These are phyloP conservation scores for Vitis cinerea DNA, from an alignment of 164 flowering plant genomes.

Conservation along the genomic window DNA sequence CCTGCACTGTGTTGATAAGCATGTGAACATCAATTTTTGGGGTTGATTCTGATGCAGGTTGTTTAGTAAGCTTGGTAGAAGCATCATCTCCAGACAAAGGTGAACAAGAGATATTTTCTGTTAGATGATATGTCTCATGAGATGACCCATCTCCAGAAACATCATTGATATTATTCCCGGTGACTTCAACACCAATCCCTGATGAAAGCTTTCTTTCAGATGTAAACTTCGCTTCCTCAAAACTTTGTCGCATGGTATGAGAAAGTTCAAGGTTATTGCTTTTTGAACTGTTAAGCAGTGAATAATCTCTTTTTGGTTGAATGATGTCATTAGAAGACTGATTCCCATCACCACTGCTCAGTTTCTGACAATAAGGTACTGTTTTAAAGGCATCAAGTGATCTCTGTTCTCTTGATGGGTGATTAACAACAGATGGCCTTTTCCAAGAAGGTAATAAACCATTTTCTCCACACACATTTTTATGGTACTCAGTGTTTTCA, in stretches of 20 bases:
- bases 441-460: constrained; percentile 12
- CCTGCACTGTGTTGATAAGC: constrained; percentile 42
- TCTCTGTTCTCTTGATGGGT: constrained; percentile 3
- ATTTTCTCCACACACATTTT: constrained; percentile 13
- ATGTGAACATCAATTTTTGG: constrained; percentile 30
- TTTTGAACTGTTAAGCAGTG: background rate
- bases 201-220: constrained; percentile 7
- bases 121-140: constrained; percentile 12
- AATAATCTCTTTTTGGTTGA: constrained; percentile 13
- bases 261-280: constrained; percentile 13
- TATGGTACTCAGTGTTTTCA: constrained; percentile 8
- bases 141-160: constrained; percentile 17
- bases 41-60: constrained; percentile 10
- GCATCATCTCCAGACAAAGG: constrained; percentile 19
- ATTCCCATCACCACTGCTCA: constrained; percentile 9
- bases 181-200: constrained; percentile 9
- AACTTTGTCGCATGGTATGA: constrained; percentile 3
- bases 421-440: constrained; percentile 14
- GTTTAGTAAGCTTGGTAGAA: constrained; percentile 15
- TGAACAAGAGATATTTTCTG: constrained; percentile 9
- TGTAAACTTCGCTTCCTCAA: constrained; percentile 12
- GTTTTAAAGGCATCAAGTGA: constrained; percentile 15
- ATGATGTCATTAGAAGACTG: constrained; percentile 16
- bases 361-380: constrained; percentile 11
- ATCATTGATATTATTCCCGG: constrained; percentile 9